Conservation (phyloP, 192 early-diverging fungal genomes). For the Ramicandelaber brevisporus region DNA sequence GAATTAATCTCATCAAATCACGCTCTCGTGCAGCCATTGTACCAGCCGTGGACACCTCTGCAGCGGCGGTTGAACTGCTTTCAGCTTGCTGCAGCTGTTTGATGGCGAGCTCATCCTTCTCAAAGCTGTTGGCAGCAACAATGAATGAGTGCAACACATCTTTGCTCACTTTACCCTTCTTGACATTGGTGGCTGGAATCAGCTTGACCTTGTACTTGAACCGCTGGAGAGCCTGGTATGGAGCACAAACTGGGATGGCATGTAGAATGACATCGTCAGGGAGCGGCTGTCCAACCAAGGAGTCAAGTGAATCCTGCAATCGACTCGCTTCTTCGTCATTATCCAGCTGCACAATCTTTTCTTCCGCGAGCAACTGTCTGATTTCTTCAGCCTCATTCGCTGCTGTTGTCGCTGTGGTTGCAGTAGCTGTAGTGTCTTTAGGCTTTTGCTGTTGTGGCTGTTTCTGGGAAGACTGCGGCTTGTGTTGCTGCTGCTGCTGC, state of each 20-base stretch:
- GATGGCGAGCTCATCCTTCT: constrained; percentile 3
- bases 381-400: constrained; percentile 3
- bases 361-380: constrained; percentile 9
- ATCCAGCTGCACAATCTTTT: constrained; percentile 8
- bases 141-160: constrained; percentile 17
- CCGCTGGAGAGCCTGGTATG: constrained; percentile 56
- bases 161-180: constrained; percentile 71
- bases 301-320: constrained; percentile 40
- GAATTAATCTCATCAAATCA: constrained; percentile 56
- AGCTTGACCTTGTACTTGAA: constrained; percentile 94
- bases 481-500: too few species aligned
- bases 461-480: too few species aligned
- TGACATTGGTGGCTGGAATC: constrained; percentile 62
- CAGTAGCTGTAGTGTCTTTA: too few species aligned
- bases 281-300: constrained; percentile 52
- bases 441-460: too few species aligned
- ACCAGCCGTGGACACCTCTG: constrained; percentile 8
- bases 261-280: constrained; percentile 52
- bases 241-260: constrained; percentile 85
- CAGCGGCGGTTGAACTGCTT: constrained; percentile 8
- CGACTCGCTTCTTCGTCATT: constrained; percentile 7
- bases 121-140: constrained; percentile 6
- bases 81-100: constrained; percentile 5
- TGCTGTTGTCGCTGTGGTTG: too few species aligned
- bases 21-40: constrained; percentile 28